Evolutionary conservation across 1,284 basidiomycete genomes (phyloP).

Genomic region (Flammula alnicola): DNA sequence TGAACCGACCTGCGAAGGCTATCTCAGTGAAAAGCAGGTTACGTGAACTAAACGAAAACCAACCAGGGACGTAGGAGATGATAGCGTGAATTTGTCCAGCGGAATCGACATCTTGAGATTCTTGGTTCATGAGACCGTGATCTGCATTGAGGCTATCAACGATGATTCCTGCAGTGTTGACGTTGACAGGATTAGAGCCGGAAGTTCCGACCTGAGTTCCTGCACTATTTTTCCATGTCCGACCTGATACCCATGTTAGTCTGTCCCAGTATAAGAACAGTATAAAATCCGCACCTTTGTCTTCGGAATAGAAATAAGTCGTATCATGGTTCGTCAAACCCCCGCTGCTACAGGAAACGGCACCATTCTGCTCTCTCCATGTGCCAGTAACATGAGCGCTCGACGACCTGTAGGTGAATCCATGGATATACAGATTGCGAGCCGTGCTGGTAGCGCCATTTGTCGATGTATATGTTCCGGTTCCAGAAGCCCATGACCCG

Average conservation of each 20-base stretch:
- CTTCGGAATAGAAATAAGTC: conserved; percentile 47
- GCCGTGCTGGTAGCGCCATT: conserved; percentile 42
- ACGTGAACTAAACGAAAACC: neutral
- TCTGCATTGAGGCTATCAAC: conserved; percentile 44
- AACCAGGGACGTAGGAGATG: conserved; percentile 49
- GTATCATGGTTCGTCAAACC: conserved; percentile 51
- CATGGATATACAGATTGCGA: conserved; percentile 49
- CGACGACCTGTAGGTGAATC: conserved; percentile 42
- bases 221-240: conserved; percentile 47
- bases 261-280: neutral
- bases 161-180: conserved; percentile 47
- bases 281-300: conserved; percentile 35
- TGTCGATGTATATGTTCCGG: conserved; percentile 43
- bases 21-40: neutral
- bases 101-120: conserved; percentile 47
- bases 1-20: conserved; percentile 39
- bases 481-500: conserved; percentile 47
- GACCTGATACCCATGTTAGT: conserved; percentile 30
- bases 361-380: conserved; percentile 46
- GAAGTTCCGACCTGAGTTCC: conserved; percentile 41
- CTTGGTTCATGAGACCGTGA: conserved; percentile 51
- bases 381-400: conserved; percentile 46
- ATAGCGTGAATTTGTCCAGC: conserved; percentile 44
- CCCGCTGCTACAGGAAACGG: conserved; percentile 44
- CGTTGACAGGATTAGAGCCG: conserved; percentile 42